Percentiles rank a stretch among this genome's conserved stretches.
Evolutionary conservation across 116 monocot genomes (phyloP).

Genomic region (Zostera marina): DNA sequence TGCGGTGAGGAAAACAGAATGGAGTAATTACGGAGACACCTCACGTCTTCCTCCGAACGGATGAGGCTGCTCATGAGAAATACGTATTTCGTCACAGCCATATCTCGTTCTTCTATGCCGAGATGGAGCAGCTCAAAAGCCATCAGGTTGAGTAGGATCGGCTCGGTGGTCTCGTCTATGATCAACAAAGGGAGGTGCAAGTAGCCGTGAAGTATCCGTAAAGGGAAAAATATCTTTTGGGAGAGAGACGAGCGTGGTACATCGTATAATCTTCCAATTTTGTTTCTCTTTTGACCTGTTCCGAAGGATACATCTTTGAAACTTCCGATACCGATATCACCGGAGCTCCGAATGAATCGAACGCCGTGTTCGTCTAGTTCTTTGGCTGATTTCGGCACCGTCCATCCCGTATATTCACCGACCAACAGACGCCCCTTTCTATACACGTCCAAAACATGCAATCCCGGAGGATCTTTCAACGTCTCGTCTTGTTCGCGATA

Average conservation of each 20-base stretch:
- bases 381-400: not conserved
- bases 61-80: conserved; percentile 6
- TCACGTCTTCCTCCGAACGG: not conserved
- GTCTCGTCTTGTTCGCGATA: not conserved
- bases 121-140: conserved; percentile 11
- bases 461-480: not conserved
- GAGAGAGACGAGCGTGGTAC: not conserved
- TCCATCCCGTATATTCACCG: conserved; percentile 3
- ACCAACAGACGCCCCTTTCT: not conserved
- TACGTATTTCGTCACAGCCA: conserved; percentile 8
- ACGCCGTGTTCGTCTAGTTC: conserved; percentile 5
- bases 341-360: not conserved
- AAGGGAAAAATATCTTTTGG: too few species aligned
- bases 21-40: not conserved
- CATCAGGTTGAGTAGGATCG: too few species aligned
- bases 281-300: not conserved
- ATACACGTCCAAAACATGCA: conserved; percentile 10
- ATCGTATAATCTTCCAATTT: not conserved
- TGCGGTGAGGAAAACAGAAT: conserved; percentile 3
- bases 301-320: conserved; percentile 2
- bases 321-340: not conserved
- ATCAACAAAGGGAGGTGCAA: conserved; percentile 2
- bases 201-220: not conserved
- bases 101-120: not conserved
- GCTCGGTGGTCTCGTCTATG: conserved; percentile 9